Evolutionary conservation across 306 rosid genomes (phyloP), one percentile per base, ranked within the genome.

Genomic region (Canavalia gladiata): DNA sequence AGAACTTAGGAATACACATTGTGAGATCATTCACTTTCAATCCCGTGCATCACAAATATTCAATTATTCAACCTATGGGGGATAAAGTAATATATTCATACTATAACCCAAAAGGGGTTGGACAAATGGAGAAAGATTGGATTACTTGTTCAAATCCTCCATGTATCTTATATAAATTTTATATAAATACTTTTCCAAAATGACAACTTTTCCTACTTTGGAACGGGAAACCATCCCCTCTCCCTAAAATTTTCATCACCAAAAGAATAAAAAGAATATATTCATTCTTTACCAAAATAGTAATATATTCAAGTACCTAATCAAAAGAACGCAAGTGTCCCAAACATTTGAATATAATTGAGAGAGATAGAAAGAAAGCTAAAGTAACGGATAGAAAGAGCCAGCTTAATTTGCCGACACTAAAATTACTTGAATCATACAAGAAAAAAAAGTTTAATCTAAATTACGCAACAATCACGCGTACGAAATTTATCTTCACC

Each of bases 351-450:
- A 46, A 60, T 56, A 1, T 39, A 56, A 57, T 29, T 64, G 49
- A n/a, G 37, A 1, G 30, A 25, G 64, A 51, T 18, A 34, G 45
- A 60, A 45, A 67, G 29, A 47, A 55, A 35, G 50, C 18, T 39
- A 54, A 64, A 7, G 25, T 37, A 10, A 30, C 43, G 10, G 41
- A 37, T 9, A 9, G 80, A 50, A 62, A 76, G n/a, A 10, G 68
- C 71, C 34, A 60, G 50, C 81, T 64, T 18, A 6, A 8, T 63
- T 73, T 63, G 68, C 51, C 80, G 34, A 51, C 84, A 52, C 60
- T 52, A 4, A 35, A 42, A 43, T 55, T 42, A 34, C 70, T 56
- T 70, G 11, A 34, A 64, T 57, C 4, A 37, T 37, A 5, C 4
- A 29, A 8, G 25, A 31, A 29, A 31, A 29, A 5, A 58, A 74